phyloP scores from a whole-genome alignment of 306 rosid genomes.

The Fragaria iinumae region DNA sequence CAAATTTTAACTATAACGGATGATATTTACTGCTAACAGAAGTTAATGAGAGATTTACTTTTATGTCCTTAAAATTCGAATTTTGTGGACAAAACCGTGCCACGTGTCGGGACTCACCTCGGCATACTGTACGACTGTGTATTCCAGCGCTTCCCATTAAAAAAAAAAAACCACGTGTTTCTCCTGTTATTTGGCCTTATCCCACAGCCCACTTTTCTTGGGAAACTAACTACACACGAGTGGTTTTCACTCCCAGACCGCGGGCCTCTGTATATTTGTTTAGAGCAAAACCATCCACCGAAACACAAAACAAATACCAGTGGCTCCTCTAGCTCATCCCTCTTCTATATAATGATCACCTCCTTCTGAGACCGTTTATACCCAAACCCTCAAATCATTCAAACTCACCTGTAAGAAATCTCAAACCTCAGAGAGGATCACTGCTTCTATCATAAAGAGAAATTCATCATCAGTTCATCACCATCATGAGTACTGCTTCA shows the following conservation, averaged over 20 bases:
- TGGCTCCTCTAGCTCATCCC: not conserved
- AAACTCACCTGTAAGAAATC: not conserved
- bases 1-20: too few relatives aligned
- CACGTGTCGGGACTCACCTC: too few relatives aligned
- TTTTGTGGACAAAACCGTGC: too few relatives aligned
- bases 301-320: not conserved
- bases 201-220: not conserved
- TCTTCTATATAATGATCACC: not conserved
- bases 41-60: too few relatives aligned
- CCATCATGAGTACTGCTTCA: slow-evolving; percentile 19
- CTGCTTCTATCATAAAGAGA: not conserved
- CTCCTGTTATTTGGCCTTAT: not conserved
- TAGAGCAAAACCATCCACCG: not conserved
- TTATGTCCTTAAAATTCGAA: too few relatives aligned
- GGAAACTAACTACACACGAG: not conserved
- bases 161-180: too few relatives aligned
- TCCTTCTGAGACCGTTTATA: not conserved
- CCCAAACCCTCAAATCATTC: not conserved
- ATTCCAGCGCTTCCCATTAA: too few relatives aligned
- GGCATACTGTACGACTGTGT: too few relatives aligned
- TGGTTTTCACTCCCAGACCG: not conserved
- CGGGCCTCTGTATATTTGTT: not conserved
- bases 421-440: not conserved
- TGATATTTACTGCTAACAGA: too few relatives aligned
- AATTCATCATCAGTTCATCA: not conserved